Base-by-base conservation (phyloP, 106 monocot genomes). In the Phalaenopsis equestris region DNA sequence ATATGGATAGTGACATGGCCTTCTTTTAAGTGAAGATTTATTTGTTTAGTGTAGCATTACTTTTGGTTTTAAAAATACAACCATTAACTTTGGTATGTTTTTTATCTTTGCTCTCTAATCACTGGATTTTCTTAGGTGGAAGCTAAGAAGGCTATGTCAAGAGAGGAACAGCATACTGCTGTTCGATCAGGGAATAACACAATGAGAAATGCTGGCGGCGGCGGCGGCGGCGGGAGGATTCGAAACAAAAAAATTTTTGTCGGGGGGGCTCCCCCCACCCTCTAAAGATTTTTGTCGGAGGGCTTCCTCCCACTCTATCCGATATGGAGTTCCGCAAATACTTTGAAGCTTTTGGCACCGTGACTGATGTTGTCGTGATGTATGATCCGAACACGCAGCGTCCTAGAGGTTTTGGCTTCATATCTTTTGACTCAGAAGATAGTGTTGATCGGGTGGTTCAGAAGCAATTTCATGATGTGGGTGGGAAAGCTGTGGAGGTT, bases 251-350 rank as follows among this genome's bases (percentile, higher is more conserved):
- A 87, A 80, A 88, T 88, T 57, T 88, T 88, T 73, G 87, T 88
- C 2, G 87, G 85, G 73, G 87, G 87, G 19, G 77, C 85, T 21
- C 48, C 87, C 15, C 72, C 88, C 0, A 83, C 74, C n/a, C n/a
- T n/a, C n/a, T n/a, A n/a, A n/a, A 87, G 82, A 88, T 88, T 57
- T 88, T 88, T 73, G 87, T 88, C 2, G 87, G 85, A 77, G 87
- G 87, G 19, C 80, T 88, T 21, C 48, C 87, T 19, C 72, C 88
- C 0, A 83, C 74, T 2, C 30, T 85, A 1, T 80, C 88, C 2
- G 88, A 83, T n/a, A 67, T 17, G 6, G 85, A 88, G 18, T 88
- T 85, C 70, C 80, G 67, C 46, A 58, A 78, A 14, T 85, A 88
- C 67, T 88, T 88, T 74, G 77, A 83, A 21, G 55, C 82, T 52